Evolutionary conservation across 139 green algal species (phyloP).

Genomic region (Haematococcus sp.): DNA sequence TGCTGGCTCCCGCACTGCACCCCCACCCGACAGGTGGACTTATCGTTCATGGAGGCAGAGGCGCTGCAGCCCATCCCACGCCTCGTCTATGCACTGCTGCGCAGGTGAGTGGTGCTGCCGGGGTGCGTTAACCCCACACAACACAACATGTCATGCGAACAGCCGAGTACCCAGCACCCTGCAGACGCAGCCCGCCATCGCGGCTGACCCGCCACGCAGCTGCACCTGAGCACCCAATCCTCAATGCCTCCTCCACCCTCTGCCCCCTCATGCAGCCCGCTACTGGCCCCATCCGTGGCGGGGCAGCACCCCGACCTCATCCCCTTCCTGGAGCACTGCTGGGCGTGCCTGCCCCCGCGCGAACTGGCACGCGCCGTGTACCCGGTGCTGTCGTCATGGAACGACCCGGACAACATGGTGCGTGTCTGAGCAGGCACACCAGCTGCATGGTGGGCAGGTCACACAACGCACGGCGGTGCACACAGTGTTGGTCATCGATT

Average conservation of each 20-base stretch:
- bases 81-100: constrained; percentile 85
- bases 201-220: too few relatives aligned
- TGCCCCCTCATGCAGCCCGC: constrained; percentile 10
- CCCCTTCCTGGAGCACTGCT: constrained; percentile 57
- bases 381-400: constrained; percentile 46
- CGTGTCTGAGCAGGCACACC: neutral
- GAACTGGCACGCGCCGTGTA: constrained; percentile 79
- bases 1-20: neutral
- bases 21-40: constrained; percentile 50
- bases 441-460: constrained; percentile 6
- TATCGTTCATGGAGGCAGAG: constrained; percentile 54
- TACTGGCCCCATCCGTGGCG: constrained; percentile 28
- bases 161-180: too few relatives aligned
- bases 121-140: neutral
- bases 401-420: constrained; percentile 23
- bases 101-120: constrained; percentile 14
- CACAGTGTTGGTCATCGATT: neutral
- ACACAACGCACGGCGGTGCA: neutral
- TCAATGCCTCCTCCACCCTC: too few relatives aligned
- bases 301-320: constrained; percentile 68
- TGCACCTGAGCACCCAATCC: too few relatives aligned
- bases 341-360: constrained; percentile 64
- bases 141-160: too few relatives aligned
- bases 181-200: too few relatives aligned
- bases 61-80: constrained; percentile 69